Conservation (phyloP, 139 green algal species). For the Micromonas pusilla region DNA sequence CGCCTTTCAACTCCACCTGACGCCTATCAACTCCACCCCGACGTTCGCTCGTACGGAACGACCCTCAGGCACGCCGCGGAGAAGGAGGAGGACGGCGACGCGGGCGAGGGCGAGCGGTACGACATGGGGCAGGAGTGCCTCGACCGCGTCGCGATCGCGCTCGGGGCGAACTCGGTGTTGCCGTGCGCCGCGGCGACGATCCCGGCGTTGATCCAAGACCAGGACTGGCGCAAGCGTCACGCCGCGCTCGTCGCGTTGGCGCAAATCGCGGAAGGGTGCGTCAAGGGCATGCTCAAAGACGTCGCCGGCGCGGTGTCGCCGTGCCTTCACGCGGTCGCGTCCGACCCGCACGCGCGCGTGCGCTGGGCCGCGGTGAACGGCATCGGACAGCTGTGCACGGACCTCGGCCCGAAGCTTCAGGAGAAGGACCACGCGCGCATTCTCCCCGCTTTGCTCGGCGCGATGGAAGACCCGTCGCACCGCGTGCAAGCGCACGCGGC, state of each 20-base stretch:
- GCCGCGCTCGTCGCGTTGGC: slow-evolving; percentile 82
- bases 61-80: slow-evolving; percentile 43
- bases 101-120: slow-evolving; percentile 62
- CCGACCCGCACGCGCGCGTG: slow-evolving; percentile 60
- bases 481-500: slow-evolving; percentile 89
- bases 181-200: slow-evolving; percentile 68
- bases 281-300: slow-evolving; percentile 65
- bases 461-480: slow-evolving; percentile 82
- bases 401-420: slow-evolving; percentile 93
- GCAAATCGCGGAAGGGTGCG: slow-evolving; percentile 95
- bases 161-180: slow-evolving; percentile 84
- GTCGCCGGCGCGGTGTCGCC: slow-evolving; percentile 70
- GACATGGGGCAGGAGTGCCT: slow-evolving; percentile 77
- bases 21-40: too few relatives aligned
- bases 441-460: slow-evolving; percentile 38
- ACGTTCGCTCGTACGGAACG: too few relatives aligned
- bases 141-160: slow-evolving; percentile 79
- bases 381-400: slow-evolving; percentile 95
- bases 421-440: slow-evolving; percentile 41
- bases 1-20: too few relatives aligned
- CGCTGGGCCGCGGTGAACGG: slow-evolving; percentile 95
- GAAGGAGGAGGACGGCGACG: slow-evolving; percentile 51
- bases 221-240: slow-evolving; percentile 86
- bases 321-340: slow-evolving; percentile 39
- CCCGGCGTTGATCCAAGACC: slow-evolving; percentile 58